Evolutionary conservation across 208 protist species (phyloP).

Genomic region (Histomonas meleagridis): DNA sequence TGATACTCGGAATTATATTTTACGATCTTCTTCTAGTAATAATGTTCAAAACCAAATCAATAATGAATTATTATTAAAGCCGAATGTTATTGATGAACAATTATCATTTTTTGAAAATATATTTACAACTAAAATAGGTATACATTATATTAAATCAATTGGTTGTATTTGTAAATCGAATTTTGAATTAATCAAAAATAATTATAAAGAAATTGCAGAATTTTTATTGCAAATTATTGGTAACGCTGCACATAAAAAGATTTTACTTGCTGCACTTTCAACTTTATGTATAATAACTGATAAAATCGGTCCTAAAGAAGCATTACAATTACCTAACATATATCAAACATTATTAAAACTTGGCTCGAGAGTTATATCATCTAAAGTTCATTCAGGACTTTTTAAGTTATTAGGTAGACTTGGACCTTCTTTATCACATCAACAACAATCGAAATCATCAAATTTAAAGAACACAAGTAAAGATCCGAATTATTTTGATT

Average conservation of each 20-base stretch:
- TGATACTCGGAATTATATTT: background rate
- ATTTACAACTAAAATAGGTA: background rate
- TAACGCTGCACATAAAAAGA: background rate
- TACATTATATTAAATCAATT: constrained; percentile 1
- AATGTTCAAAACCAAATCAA: background rate
- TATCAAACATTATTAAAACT: background rate
- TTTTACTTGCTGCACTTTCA: background rate
- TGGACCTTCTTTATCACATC: background rate
- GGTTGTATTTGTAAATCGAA: background rate
- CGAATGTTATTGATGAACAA: background rate
- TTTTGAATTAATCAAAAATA: background rate
- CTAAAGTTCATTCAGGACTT: constrained; percentile 6
- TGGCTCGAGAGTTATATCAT: background rate
- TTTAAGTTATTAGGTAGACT: background rate
- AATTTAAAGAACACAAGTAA: background rate
- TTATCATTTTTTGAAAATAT: background rate
- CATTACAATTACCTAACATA: background rate
- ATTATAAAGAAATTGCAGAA: background rate
- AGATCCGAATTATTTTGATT: background rate
- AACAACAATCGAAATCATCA: background rate
- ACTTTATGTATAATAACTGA: background rate
- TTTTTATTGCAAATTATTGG: background rate
- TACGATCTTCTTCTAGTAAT: background rate
- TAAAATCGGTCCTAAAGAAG: background rate
- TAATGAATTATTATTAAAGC: background rate